Percentiles rank a stretch among this genome's conserved stretches.
Evolutionary conservation across 106 monocot species (phyloP).

Genomic region (Apostasia ramifera): DNA sequence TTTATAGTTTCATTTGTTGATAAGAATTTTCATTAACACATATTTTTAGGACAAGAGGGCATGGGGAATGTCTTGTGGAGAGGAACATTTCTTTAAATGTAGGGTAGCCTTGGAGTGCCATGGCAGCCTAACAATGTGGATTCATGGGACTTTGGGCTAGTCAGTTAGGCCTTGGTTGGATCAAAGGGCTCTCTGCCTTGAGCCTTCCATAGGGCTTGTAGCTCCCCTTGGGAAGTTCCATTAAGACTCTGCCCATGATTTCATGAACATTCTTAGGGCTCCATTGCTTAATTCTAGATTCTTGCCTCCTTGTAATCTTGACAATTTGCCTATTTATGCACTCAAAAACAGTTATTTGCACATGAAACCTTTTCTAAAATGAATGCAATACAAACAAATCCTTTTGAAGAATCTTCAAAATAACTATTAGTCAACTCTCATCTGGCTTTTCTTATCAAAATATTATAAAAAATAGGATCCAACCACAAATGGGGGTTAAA

Average conservation of each 20-base stretch:
- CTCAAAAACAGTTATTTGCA: neutral
- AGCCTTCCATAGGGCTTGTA: neutral
- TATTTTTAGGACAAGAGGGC: neutral
- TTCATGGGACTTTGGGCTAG: neutral
- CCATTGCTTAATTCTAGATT: neutral
- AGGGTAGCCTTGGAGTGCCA: neutral
- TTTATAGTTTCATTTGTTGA: neutral
- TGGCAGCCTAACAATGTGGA: neutral
- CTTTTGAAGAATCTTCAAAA: neutral
- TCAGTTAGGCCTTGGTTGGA: conserved; percentile 1
- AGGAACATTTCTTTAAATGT: neutral
- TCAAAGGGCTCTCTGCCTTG: neutral
- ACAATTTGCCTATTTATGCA: neutral
- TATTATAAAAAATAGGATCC: neutral
- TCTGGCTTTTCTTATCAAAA: neutral
- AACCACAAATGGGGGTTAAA: too few species aligned
- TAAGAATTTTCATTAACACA: neutral
- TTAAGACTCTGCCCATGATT: neutral
- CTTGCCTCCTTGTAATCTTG: neutral
- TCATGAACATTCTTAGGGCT: neutral
- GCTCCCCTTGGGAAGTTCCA: neutral
- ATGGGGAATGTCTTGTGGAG: neutral
- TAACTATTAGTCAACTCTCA: neutral
- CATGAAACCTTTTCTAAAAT: neutral
- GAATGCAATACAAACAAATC: neutral